phyloP scores from a whole-genome alignment of 164 flowering plant species.

The Macadamia integrifolia region DNA sequence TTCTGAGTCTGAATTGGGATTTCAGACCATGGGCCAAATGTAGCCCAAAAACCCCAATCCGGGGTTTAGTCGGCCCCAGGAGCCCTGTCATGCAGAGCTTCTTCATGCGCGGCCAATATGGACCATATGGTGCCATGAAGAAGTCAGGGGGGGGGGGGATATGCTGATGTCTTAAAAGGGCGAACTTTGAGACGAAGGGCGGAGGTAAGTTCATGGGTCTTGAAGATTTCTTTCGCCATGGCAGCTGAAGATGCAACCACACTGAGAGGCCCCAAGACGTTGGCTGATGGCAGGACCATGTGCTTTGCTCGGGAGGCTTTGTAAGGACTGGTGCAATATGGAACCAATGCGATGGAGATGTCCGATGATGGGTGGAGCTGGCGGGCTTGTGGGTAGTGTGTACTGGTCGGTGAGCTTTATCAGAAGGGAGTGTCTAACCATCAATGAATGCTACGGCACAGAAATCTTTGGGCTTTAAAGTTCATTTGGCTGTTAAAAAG shows the following conservation, averaged over 20 bases:
- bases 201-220: neutral
- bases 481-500: no score
- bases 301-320: conserved; percentile 23
- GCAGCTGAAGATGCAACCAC: conserved; percentile 37
- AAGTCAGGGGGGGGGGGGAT: neutral
- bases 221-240: conserved; percentile 17
- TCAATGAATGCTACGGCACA: no score
- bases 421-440: neutral
- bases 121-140: neutral
- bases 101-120: neutral
- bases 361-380: conserved; percentile 38
- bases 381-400: conserved; percentile 40
- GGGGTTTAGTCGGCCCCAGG: neutral
- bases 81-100: conserved; percentile 1
- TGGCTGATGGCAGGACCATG: conserved; percentile 35
- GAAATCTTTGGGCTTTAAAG: no score
- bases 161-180: neutral
- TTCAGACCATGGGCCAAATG: no score
- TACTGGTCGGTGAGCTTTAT: neutral
- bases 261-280: conserved; percentile 28
- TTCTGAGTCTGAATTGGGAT: no score
- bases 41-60: no score
- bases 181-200: neutral
- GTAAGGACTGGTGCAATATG: conserved; percentile 35
- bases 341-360: conserved; percentile 40